Evolutionary conservation across 768 basidiomycete species (phyloP).

Genomic region (Amanita polypyramis): DNA sequence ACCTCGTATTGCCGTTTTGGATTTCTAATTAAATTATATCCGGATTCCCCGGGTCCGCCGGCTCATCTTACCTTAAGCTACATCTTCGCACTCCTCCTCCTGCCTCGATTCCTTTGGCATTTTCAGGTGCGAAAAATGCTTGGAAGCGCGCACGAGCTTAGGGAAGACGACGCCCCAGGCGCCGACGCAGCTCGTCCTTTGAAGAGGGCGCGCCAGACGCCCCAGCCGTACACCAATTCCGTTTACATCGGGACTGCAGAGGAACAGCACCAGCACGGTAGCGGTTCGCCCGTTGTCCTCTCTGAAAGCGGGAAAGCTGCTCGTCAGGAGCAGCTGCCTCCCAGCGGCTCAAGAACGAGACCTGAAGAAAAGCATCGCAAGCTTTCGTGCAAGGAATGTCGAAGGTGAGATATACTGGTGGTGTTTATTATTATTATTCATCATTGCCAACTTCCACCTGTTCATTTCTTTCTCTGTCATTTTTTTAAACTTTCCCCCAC

Average conservation of each 20-base stretch:
- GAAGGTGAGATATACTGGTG: constrained; percentile 23
- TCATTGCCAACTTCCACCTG: not conserved
- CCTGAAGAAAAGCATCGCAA: constrained; percentile 33
- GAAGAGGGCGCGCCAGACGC: constrained; percentile 2
- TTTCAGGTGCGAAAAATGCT: not conserved
- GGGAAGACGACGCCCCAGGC: not conserved
- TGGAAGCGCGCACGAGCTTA: not conserved
- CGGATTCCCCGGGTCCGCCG: constrained; percentile 8
- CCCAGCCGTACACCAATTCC: not conserved
- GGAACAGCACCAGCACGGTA: not conserved
- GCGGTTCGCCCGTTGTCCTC: not conserved
- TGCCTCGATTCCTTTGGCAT: not conserved
- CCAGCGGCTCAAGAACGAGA: constrained; percentile 7
- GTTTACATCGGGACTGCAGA: constrained; percentile 2
- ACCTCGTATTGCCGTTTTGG: constrained; percentile 5
- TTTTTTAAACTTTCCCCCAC: not conserved
- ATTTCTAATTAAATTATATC: constrained; percentile 4
- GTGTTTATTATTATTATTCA: not conserved
- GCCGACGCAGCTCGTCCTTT: not conserved
- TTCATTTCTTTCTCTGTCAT: not conserved
- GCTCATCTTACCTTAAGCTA: constrained; percentile 5
- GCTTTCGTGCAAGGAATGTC: constrained; percentile 42
- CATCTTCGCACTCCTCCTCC: not conserved
- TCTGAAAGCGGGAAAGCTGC: not conserved
- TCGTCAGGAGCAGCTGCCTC: not conserved